A percentile compares a stretch with the other conserved stretches of the same genome.
phyloP scores from a whole-genome alignment of 2,329 filamentous ascomycete genomes.

The Fusarium floridanum region DNA sequence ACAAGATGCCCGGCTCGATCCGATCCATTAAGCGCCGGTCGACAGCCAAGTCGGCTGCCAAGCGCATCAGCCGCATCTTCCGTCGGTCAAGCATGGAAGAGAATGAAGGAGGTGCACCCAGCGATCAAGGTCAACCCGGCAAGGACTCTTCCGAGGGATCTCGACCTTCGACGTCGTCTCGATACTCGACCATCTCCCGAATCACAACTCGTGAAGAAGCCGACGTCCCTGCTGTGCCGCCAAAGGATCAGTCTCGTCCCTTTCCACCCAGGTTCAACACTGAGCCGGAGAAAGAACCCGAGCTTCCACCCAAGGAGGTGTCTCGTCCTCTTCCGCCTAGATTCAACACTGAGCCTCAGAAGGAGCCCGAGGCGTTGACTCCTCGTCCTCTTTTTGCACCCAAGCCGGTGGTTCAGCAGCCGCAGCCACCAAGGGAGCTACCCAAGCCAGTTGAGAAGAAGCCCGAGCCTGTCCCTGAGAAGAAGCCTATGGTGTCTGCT shows the following conservation, averaged over 20 bases:
- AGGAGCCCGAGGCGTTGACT: not conserved
- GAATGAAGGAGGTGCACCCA: constrained; percentile 3
- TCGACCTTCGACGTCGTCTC: constrained; percentile 19
- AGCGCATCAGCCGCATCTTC: constrained; percentile 39
- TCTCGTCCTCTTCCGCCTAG: constrained; percentile 18
- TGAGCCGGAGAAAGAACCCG: constrained; percentile 12
- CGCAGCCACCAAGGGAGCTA: not conserved
- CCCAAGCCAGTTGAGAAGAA: not conserved
- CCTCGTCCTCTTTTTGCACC: constrained; percentile 19
- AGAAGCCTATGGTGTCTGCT: not conserved
- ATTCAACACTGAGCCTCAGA: constrained; percentile 23
- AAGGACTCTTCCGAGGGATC: constrained; percentile 29
- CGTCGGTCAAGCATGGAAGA: constrained; percentile 30
- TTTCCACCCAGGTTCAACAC: constrained; percentile 19
- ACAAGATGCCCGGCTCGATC: constrained; percentile 33
- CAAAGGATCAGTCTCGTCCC: constrained; percentile 25
- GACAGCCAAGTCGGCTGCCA: constrained; percentile 34
- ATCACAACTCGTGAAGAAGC: constrained; percentile 26
- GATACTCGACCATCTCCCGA: constrained; percentile 35
- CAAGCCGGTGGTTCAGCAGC: not conserved
- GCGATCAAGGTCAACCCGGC: not conserved
- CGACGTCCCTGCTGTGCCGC: constrained; percentile 2
- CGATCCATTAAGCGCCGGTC: constrained; percentile 33
- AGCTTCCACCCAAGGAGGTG: not conserved
- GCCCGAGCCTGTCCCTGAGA: not conserved